These are phyloP conservation scores for Pseudoturritis turrita DNA, from an alignment of 345 rosid genomes.

Conservation along the genomic window DNA sequence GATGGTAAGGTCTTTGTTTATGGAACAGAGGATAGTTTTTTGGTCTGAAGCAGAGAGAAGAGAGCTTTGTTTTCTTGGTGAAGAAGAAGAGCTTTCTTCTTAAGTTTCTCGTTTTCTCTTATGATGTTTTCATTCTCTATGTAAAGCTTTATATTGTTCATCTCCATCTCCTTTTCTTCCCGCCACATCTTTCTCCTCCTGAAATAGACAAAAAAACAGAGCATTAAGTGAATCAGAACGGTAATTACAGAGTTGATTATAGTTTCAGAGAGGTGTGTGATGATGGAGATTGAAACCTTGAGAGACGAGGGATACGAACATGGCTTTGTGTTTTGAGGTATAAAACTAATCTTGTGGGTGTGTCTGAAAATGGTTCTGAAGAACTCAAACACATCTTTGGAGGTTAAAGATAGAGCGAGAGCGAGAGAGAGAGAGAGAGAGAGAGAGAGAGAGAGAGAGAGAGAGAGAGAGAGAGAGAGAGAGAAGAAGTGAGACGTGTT, in stretches of 20 bases:
- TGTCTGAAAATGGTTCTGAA: conserved; percentile 26
- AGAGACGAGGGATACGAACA: conserved; percentile 5
- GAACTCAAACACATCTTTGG: conserved; percentile 30
- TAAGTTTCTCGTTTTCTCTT: conserved; percentile 65
- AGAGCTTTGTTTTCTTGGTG: conserved; percentile 66
- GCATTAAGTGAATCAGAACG: neutral
- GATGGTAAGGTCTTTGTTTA: conserved; percentile 10
- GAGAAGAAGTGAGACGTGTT: neutral
- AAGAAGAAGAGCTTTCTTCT: conserved; percentile 59
- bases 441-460: no score
- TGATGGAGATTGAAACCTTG: conserved; percentile 12
- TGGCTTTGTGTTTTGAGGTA: conserved; percentile 11
- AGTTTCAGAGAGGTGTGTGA: neutral
- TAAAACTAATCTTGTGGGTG: conserved; percentile 23
- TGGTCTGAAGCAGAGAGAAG: conserved; percentile 44
- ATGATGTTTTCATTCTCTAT: conserved; percentile 63
- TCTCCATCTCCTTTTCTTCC: conserved; percentile 42
- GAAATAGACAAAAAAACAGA: neutral
- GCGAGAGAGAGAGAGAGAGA: no score
- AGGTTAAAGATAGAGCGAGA: neutral
- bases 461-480: neutral
- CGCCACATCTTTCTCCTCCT: conserved; percentile 32
- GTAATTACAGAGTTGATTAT: neutral
- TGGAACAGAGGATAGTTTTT: conserved; percentile 11
- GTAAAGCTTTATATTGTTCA: conserved; percentile 57